phyloP scores from a whole-genome alignment of 805 yeast genomes.

The Wickerhamomyces canadensis region DNA sequence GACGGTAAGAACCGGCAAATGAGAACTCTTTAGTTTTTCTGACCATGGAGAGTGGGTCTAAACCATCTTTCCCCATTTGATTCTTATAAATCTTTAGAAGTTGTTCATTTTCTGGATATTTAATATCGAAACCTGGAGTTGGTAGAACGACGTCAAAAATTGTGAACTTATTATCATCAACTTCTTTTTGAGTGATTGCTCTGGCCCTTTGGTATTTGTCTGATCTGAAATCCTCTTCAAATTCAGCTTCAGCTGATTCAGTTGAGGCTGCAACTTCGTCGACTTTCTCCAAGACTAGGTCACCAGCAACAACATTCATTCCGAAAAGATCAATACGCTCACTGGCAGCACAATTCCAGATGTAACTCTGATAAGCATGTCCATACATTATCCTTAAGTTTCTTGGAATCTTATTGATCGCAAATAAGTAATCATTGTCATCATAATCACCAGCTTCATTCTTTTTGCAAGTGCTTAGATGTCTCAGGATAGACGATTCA shows the following conservation, averaged over 20 bases:
- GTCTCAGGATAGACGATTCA: slow-evolving; percentile 65
- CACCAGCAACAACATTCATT: slow-evolving; percentile 67
- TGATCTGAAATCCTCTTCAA: slow-evolving; percentile 66
- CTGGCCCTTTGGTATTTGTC: slow-evolving; percentile 60
- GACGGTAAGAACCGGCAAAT: slow-evolving; percentile 84
- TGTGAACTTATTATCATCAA: slow-evolving; percentile 48
- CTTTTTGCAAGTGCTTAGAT: slow-evolving; percentile 47
- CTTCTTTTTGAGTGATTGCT: slow-evolving; percentile 70
- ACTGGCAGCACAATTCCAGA: slow-evolving; percentile 88
- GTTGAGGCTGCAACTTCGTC: slow-evolving; percentile 9
- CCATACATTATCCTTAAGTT: slow-evolving; percentile 91
- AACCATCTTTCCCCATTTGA: slow-evolving; percentile 72
- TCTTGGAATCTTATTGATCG: slow-evolving; percentile 86
- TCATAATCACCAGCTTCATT: slow-evolving; percentile 41
- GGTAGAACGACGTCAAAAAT: slow-evolving; percentile 88
- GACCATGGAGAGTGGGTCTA: slow-evolving; percentile 82
- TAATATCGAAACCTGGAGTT: slow-evolving; percentile 93
- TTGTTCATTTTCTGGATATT: slow-evolving; percentile 67
- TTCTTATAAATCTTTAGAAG: slow-evolving; percentile 58
- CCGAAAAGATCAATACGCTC: slow-evolving; percentile 72
- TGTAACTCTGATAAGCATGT: slow-evolving; percentile 94
- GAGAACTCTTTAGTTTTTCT: slow-evolving; percentile 86
- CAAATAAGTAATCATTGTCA: slow-evolving; percentile 60
- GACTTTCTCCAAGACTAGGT: slow-evolving; percentile 51
- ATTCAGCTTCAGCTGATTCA: slow-evolving; percentile 40